Evolutionary conservation across 306 rosid species (phyloP), one percentile per base, ranked within the genome.

Genomic region (Sechiopsis laciniata): DNA sequence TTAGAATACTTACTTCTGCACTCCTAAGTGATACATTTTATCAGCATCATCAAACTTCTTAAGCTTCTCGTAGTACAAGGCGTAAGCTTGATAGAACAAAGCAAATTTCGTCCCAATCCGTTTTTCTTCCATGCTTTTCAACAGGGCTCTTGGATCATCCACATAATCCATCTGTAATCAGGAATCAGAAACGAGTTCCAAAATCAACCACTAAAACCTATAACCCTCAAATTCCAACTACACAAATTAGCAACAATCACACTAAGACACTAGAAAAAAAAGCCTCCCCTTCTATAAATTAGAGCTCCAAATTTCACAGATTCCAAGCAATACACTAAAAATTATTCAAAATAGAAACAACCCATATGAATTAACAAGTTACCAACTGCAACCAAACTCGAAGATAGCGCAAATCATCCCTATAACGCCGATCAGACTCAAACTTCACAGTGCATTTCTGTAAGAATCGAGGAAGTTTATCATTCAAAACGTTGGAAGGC

Each of bases 351-450:
- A 64, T 10, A 5, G 6, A 19, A 45, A 20, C 5, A 66, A 11
- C 10, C 72, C 17, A 66, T 53, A 37, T 24, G 53, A 32, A 29
- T 46, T 66, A 8, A 29, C 46, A 15, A 63, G 51, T 80, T 87
- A 94, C 99, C 96, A 91, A 82, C 74, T 94, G 96, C 26, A 94
- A 84, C 99, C 97, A 94, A 82, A 94, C 88, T 20, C 97, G 89
- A 78, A 94, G 81, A 76, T 87, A 94, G 11, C 96, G 97, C 77
- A 86, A 69, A 75, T 94, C 97, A 75, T 94, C 90, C 68, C 85
- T 77, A 75, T 89, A 94, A 53, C 90, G 99, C 19, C 86, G 87
- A 80, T 87, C 97, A 67, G 90, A 82, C 81, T 89, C 87, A 72
- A 94, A 94, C 1, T 83, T 79, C 78, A 72, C 80, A 1, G 88